A percentile compares a stretch with the other conserved stretches of the same genome.
phyloP scores from a whole-genome alignment of 768 basidiomycete species.

The Tephrocybe sp. region DNA sequence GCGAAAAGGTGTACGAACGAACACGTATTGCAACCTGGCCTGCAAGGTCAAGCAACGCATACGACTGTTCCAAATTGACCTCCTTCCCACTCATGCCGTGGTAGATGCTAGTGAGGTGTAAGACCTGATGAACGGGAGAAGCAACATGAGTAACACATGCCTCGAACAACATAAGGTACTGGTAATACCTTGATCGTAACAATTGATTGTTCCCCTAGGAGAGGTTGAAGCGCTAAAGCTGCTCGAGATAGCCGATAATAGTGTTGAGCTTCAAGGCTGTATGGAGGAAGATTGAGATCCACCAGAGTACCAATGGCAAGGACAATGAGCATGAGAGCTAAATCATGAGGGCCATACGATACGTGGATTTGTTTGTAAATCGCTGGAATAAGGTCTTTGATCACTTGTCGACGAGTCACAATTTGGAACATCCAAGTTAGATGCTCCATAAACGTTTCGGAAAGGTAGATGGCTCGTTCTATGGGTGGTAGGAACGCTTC shows the following conservation, averaged over 20 bases:
- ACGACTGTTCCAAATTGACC: conserved; percentile 45
- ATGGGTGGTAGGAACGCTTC: conserved; percentile 44
- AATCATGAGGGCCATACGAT: conserved; percentile 47
- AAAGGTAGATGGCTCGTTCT: conserved; percentile 38
- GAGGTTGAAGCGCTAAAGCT: conserved; percentile 42
- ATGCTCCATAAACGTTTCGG: conserved; percentile 46
- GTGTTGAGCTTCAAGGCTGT: conserved; percentile 51
- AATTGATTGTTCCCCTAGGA: conserved; percentile 41
- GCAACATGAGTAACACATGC: neutral
- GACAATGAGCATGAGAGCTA: conserved; percentile 44
- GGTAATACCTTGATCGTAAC: conserved; percentile 40
- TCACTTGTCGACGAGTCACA: conserved; percentile 42
- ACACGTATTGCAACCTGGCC: conserved; percentile 48
- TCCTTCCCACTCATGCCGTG: conserved; percentile 54
- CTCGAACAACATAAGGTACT: neutral
- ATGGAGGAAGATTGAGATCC: conserved; percentile 43
- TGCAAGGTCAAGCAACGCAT: conserved; percentile 44
- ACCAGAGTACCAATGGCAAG: conserved; percentile 48
- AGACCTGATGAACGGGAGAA: conserved; percentile 24
- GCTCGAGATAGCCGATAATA: conserved; percentile 48
- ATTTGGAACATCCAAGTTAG: conserved; percentile 51
- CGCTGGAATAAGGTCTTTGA: conserved; percentile 44
- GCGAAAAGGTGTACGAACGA: conserved; percentile 11
- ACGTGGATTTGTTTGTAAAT: conserved; percentile 38
- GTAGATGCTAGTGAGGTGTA: conserved; percentile 54